A percentile compares a stretch with the other conserved stretches of the same genome.
These are phyloP conservation scores for Chalara sp. DNA, from an alignment of 2,329 filamentous ascomycete genomes.

Conservation along the genomic window DNA sequence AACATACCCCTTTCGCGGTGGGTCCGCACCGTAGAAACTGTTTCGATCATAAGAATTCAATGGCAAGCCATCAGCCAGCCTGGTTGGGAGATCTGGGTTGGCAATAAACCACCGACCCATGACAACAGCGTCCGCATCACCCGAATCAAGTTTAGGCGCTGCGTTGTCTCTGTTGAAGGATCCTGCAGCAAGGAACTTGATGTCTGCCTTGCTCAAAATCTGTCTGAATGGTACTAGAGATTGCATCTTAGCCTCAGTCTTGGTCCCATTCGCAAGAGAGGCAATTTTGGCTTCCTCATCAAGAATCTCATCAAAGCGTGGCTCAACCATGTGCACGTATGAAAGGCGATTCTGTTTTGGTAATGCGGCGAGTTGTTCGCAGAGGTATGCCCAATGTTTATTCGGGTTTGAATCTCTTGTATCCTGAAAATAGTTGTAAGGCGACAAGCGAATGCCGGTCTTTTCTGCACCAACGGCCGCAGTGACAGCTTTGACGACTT, in stretches of 20 bases:
- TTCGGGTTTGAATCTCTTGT: conserved; percentile 42
- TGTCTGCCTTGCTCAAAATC: conserved; percentile 37
- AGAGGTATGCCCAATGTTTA: conserved; percentile 14
- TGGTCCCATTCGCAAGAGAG: conserved; percentile 38
- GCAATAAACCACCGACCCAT: conserved; percentile 15
- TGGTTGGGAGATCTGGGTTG: conserved; percentile 13
- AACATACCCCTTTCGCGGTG: conserved; percentile 9
- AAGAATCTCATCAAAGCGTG: conserved; percentile 29
- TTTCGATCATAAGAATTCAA: conserved; percentile 20
- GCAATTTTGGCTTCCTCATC: conserved; percentile 39
- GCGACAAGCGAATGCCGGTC: conserved; percentile 46
- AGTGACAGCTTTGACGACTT: conserved; percentile 44
- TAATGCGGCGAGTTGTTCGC: conserved; percentile 30
- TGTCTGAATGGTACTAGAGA: conserved; percentile 37
- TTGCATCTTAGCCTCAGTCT: conserved; percentile 38
- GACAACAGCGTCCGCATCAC: conserved; percentile 20
- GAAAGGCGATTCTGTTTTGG: conserved; percentile 7
- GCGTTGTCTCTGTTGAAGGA: conserved; percentile 30
- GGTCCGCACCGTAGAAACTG: conserved; percentile 22
- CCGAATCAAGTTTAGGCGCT: conserved; percentile 11
- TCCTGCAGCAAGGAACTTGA: conserved; percentile 48
- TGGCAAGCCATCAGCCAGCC: conserved; percentile 18
- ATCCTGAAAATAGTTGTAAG: conserved; percentile 53
- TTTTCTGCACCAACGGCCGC: conserved; percentile 43
- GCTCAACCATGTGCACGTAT: conserved; percentile 15